Percentiles rank a stretch among this genome's conserved stretches.
Conservation (phyloP, 257 asterid species). For the Nicotiana obtusifolia region DNA sequence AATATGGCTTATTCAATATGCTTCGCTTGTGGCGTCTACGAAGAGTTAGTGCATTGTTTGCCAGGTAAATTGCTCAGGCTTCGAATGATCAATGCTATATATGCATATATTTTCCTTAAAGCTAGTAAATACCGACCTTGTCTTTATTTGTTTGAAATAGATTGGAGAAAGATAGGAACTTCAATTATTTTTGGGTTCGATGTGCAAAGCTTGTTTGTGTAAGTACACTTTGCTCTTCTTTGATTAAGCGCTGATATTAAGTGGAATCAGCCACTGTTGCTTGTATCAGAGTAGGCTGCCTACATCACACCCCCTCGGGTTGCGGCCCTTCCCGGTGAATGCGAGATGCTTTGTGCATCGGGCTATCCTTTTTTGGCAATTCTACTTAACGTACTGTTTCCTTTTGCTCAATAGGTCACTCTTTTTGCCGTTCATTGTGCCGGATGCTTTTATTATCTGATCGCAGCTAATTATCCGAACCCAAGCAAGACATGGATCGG, state of each 20-base stretch:
- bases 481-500: conserved; percentile 87
- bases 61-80: conserved; percentile 38
- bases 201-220: conserved; percentile 82
- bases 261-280: too few species aligned
- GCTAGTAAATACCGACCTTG: neutral
- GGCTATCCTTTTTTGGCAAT: neutral
- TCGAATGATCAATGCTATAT: neutral
- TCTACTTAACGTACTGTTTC: neutral
- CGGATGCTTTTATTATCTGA: conserved; percentile 82
- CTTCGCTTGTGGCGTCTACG: conserved; percentile 92
- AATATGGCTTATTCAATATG: conserved; percentile 76
- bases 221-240: conserved; percentile 28
- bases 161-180: conserved; percentile 82
- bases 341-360: too few species aligned
- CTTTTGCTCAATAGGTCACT: conserved; percentile 55
- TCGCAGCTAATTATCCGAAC: conserved; percentile 62
- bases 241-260: neutral
- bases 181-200: conserved; percentile 90
- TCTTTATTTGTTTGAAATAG: conserved; percentile 30
- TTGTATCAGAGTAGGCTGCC: too few species aligned
- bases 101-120: neutral
- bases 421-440: conserved; percentile 94
- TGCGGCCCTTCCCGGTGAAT: too few species aligned
- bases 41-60: conserved; percentile 76
- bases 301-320: too few species aligned